A percentile compares a stretch with the other conserved stretches of the same genome.
These are phyloP conservation scores for Cinnamomum chago DNA, from an alignment of 164 flowering plant species.

Conservation along the genomic window DNA sequence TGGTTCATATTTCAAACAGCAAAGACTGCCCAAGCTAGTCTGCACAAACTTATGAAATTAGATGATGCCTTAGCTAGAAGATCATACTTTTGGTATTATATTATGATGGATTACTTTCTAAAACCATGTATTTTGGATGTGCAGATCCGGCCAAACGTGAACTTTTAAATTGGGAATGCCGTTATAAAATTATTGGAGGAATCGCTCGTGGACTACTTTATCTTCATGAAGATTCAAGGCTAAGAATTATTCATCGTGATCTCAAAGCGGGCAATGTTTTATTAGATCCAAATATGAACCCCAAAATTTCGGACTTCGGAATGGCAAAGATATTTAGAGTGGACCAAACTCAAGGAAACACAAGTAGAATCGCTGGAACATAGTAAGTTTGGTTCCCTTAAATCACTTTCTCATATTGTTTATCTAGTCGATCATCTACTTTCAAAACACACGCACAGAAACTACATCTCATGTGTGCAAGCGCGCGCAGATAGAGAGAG, in stretches of 20 bases:
- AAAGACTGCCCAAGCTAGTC: too few species aligned
- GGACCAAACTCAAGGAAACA: slow-evolving; percentile 22
- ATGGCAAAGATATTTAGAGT: slow-evolving; percentile 33
- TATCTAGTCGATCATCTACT: too few species aligned
- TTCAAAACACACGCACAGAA: too few species aligned
- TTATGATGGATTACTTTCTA: too few species aligned
- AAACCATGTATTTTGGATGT: neutral
- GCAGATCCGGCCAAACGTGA: neutral
- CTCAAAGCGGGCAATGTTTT: slow-evolving; percentile 54
- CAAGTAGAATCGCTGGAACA: slow-evolving; percentile 32
- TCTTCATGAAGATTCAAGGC: slow-evolving; percentile 54
- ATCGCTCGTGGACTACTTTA: slow-evolving; percentile 54
- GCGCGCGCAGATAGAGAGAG: too few species aligned
- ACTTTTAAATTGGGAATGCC: slow-evolving; percentile 19
- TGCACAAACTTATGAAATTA: too few species aligned
- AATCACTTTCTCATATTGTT: neutral
- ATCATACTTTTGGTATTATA: too few species aligned
- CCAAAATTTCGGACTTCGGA: slow-evolving; percentile 54
- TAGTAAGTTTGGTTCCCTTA: slow-evolving; percentile 22
- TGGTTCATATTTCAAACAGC: too few species aligned
- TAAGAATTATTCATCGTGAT: slow-evolving; percentile 52
- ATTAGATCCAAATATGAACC: slow-evolving; percentile 40
- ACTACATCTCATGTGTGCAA: too few species aligned
- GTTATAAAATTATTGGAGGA: slow-evolving; percentile 30
- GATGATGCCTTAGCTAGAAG: too few species aligned